Percentiles rank a stretch among this genome's conserved stretches.
phyloP scores from a whole-genome alignment of 768 basidiomycete species.

The Pholiota microspora region DNA sequence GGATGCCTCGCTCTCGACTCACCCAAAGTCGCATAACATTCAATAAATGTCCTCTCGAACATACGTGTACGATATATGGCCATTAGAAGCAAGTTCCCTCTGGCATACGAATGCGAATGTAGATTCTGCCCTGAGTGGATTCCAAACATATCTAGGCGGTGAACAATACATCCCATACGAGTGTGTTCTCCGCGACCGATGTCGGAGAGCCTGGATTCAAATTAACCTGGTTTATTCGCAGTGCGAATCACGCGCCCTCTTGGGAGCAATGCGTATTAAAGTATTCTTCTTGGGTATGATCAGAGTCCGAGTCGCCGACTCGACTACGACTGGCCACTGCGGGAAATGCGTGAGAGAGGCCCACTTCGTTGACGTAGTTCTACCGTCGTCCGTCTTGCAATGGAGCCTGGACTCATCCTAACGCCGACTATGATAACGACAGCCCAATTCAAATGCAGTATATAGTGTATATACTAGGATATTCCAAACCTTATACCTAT shows the following conservation, averaged over 20 bases:
- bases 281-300: background rate
- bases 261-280: background rate
- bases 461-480: conserved; percentile 2
- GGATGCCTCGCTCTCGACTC: background rate
- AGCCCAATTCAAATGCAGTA: background rate
- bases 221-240: background rate
- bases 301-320: background rate
- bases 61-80: background rate
- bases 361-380: background rate
- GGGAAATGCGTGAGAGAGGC: background rate
- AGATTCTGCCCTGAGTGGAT: too few species aligned
- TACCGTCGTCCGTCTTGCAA: background rate
- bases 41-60: background rate
- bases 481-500: conserved; percentile 1
- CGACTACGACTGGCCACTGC: background rate
- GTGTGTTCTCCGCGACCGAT: background rate
- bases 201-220: background rate
- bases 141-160: background rate
- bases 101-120: background rate
- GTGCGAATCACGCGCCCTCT: background rate
- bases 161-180: background rate
- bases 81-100: background rate
- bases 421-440: conserved; percentile 1
- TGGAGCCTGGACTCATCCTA: background rate
- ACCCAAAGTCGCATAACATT: too few species aligned